Percentiles rank a stretch among this genome's conserved stretches.
These are phyloP conservation scores for Aspergillus baeticus DNA, from an alignment of 495 filamentous ascomycete genomes.

Conservation along the genomic window DNA sequence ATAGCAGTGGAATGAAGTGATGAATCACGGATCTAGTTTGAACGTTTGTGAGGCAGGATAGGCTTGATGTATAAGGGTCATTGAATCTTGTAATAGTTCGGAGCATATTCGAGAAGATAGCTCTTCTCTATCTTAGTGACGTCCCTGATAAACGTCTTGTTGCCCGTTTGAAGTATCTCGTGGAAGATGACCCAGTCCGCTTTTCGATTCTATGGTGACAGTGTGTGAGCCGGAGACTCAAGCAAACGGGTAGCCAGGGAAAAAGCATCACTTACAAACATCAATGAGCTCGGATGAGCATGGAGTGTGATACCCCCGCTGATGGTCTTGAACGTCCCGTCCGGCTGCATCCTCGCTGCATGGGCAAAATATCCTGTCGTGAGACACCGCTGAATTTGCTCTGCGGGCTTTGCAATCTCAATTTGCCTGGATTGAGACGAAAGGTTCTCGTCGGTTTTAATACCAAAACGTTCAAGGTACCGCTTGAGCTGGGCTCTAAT, in stretches of 20 bases:
- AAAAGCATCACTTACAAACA: conserved; percentile 65
- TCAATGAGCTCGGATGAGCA: conserved; percentile 88
- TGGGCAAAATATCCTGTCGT: conserved; percentile 94
- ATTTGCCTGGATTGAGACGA: conserved; percentile 25
- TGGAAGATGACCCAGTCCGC: conserved; percentile 98
- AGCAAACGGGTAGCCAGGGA: not conserved
- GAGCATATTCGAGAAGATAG: conserved; percentile 88
- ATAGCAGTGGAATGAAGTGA: not conserved
- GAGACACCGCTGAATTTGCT: conserved; percentile 81
- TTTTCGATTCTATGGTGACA: conserved; percentile 69
- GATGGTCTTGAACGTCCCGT: conserved; percentile 85
- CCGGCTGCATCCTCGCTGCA: conserved; percentile 91
- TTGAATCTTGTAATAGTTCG: conserved; percentile 73
- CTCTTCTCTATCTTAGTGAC: conserved; percentile 86
- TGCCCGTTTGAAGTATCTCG: conserved; percentile 88
- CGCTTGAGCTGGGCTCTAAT: conserved; percentile 83
- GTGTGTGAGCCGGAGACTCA: conserved; percentile 18
- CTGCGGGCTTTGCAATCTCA: conserved; percentile 51
- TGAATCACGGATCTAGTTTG: not conserved
- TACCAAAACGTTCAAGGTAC: conserved; percentile 83
- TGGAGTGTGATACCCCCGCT: conserved; percentile 71
- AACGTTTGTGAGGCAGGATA: not conserved
- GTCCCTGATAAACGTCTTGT: conserved; percentile 89
- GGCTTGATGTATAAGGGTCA: conserved; percentile 12
- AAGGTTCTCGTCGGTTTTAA: conserved; percentile 63